phyloP scores from a whole-genome alignment of 768 basidiomycete species.

The Trametes cinnabarina region DNA sequence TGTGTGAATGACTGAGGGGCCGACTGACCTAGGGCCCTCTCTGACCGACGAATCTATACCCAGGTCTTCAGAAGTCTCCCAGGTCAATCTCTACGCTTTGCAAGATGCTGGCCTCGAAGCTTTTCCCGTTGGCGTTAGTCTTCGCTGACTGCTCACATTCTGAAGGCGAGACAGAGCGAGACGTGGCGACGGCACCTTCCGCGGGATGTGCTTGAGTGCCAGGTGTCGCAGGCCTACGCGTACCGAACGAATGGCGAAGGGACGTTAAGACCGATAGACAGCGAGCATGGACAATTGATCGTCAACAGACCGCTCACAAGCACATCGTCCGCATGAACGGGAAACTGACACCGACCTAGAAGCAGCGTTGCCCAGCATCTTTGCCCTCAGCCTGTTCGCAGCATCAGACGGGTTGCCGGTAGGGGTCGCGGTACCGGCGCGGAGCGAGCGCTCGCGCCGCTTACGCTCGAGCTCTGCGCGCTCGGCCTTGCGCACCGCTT shows the following conservation, averaged over 20 bases:
- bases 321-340: slow-evolving; percentile 8
- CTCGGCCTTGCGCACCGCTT: slow-evolving; percentile 77
- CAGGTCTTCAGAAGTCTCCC: slow-evolving; percentile 61
- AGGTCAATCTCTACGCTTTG: slow-evolving; percentile 73
- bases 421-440: slow-evolving; percentile 39
- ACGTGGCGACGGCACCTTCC: slow-evolving; percentile 17
- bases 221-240: slow-evolving; percentile 37
- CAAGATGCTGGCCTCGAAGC: slow-evolving; percentile 57
- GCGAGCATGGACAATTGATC: neutral
- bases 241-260: neutral
- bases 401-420: slow-evolving; percentile 41
- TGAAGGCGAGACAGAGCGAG: slow-evolving; percentile 36
- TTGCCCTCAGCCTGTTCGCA: slow-evolving; percentile 66
- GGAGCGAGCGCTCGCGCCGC: slow-evolving; percentile 62
- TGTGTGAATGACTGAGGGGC: too few species aligned
- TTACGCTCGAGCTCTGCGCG: slow-evolving; percentile 66
- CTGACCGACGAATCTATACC: neutral
- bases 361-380: slow-evolving; percentile 41
- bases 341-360: slow-evolving; percentile 54
- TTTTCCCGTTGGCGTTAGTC: slow-evolving; percentile 35
- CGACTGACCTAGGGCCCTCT: neutral
- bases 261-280: neutral
- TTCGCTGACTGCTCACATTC: slow-evolving; percentile 19
- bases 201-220: slow-evolving; percentile 40
- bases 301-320: slow-evolving; percentile 18